Percentiles rank a stretch among this genome's conserved stretches.
phyloP scores from a whole-genome alignment of 495 filamentous ascomycete genomes.

The Parachaetomium inaequale region DNA sequence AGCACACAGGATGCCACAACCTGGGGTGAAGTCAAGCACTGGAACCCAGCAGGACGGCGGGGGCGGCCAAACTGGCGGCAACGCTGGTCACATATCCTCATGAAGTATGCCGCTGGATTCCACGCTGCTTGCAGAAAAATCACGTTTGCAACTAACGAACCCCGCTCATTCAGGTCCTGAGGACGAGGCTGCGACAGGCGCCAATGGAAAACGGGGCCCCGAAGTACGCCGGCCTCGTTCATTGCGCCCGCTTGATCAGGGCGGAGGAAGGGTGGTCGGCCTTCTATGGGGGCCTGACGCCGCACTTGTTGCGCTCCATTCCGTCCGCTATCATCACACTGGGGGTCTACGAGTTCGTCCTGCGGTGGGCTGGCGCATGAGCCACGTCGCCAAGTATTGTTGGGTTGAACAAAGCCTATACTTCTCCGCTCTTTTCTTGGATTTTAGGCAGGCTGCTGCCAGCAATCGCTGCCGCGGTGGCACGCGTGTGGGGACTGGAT shows the following conservation, averaged over 20 bases:
- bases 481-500: too few relatives aligned
- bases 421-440: too few relatives aligned
- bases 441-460: too few relatives aligned
- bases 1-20: neutral
- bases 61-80: neutral
- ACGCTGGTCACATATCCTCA: neutral
- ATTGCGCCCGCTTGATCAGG: constrained; percentile 1
- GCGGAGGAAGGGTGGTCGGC: neutral
- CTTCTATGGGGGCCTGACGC: neutral
- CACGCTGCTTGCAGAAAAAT: neutral
- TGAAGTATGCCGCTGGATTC: neutral
- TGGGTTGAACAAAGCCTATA: too few relatives aligned
- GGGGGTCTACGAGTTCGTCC: constrained; percentile 1
- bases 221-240: neutral
- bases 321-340: neutral
- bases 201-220: neutral
- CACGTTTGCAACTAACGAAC: neutral
- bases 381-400: too few relatives aligned
- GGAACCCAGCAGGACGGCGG: neutral
- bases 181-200: constrained; percentile 5
- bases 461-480: too few relatives aligned
- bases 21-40: constrained; percentile 6
- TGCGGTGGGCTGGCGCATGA: constrained; percentile 6
- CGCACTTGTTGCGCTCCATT: constrained; percentile 6
- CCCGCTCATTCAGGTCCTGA: neutral